A percentile compares a stretch with the other conserved stretches of the same genome.
Evolutionary conservation across 2,329 filamentous ascomycete genomes (phyloP).

Genomic region (Thielaviopsis populi): DNA sequence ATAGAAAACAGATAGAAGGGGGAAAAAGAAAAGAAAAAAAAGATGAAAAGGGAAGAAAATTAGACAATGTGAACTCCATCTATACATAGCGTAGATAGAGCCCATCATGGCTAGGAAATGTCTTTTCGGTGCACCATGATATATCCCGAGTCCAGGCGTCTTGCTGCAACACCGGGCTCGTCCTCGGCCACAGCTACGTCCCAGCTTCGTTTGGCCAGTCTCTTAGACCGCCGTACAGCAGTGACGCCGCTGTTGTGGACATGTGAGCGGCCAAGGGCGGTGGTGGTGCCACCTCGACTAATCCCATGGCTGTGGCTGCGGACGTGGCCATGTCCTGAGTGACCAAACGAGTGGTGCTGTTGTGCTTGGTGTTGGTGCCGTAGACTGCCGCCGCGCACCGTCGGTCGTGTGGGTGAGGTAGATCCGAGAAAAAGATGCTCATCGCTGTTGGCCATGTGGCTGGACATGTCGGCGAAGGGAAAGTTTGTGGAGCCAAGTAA

Average conservation of each 20-base stretch:
- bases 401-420: background rate
- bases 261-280: background rate
- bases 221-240: slow-evolving; percentile 2
- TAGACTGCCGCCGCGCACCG: background rate
- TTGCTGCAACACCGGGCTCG: background rate
- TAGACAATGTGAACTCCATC: background rate
- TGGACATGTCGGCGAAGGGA: background rate
- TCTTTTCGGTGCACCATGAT: slow-evolving; percentile 39
- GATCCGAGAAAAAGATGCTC: background rate
- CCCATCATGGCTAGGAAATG: slow-evolving; percentile 28
- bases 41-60: slow-evolving; percentile 13
- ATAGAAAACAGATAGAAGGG: background rate
- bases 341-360: background rate
- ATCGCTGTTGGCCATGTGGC: background rate
- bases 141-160: slow-evolving; percentile 28
- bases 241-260: background rate
- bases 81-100: background rate
- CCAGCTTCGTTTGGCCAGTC: slow-evolving; percentile 8
- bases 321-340: background rate
- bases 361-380: background rate
- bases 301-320: slow-evolving; percentile 1
- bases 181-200: slow-evolving; percentile 9
- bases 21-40: slow-evolving; percentile 9
- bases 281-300: background rate
- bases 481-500: slow-evolving; percentile 6